Conservation (phyloP, 2,329 filamentous ascomycete species). For the Plenodomus biglobosus region DNA sequence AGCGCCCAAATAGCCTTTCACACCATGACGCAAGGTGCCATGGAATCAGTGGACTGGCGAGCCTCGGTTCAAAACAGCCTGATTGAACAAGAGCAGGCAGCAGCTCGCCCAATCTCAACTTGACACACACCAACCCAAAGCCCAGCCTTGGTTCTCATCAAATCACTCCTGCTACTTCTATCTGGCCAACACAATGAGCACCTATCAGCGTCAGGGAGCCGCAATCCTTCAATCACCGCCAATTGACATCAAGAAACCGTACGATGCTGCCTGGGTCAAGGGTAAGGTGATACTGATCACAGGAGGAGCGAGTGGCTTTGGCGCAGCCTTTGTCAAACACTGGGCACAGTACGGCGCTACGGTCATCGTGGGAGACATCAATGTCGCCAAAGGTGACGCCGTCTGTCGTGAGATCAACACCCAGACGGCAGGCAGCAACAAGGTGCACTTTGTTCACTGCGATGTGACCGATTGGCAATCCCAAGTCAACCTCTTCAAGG, state of each 20-base stretch:
- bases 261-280: constrained; percentile 42
- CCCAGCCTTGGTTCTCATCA: neutral
- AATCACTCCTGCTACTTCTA: neutral
- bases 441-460: constrained; percentile 61
- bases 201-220: constrained; percentile 20
- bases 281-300: constrained; percentile 45
- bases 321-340: constrained; percentile 42
- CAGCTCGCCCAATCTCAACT: neutral
- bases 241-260: constrained; percentile 40
- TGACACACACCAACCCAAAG: neutral
- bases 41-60: no score
- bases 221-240: constrained; percentile 43
- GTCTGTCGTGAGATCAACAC: constrained; percentile 58
- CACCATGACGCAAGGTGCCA: neutral
- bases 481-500: constrained; percentile 64
- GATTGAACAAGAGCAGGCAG: neutral
- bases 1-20: neutral
- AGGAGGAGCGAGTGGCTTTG: constrained; percentile 45
- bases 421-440: constrained; percentile 41
- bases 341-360: constrained; percentile 53
- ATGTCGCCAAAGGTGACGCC: constrained; percentile 55
- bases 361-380: constrained; percentile 65
- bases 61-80: neutral
- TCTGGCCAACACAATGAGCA: constrained; percentile 18
- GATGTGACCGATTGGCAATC: constrained; percentile 67